Base-by-base conservation (phyloP, 805 yeast species). In the Kregervanrija delftensis region DNA sequence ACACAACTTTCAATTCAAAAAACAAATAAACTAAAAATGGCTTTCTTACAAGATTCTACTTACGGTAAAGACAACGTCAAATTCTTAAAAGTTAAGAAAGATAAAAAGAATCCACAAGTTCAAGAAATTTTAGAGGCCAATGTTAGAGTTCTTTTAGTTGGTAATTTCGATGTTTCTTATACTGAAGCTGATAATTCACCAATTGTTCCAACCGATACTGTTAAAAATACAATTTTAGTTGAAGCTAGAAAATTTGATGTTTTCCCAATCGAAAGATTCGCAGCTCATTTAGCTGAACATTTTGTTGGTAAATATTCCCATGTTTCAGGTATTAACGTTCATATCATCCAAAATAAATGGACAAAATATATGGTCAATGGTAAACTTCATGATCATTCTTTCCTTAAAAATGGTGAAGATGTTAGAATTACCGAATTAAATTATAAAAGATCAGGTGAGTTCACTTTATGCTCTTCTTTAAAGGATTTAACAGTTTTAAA, bases 41-140 rank as follows among this genome's bases (percentile, higher is more conserved):
- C 64, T 10, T 49, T 50, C 34, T 49, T 63, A 46, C 60, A 60
- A 53, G 57, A 71, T 9, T 82, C 95, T 28, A 69, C 86, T 30
- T 90, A 90, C 73, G 97, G 97, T 53, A 90, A 90, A 64, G 95
- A 81, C 64, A 87, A 88, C 68, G 96, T 90, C 62, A 88, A 90
- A 64, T 86, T 90, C 65, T 75, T 90, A 57, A 90, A 89, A 68
- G 96, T 89, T 55, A 83, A 79, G 67, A 85, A 83, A 59, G 86
- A 87, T 67, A 76, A 85, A 48, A 51, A 68, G 42, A 76, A 88
- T 67, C 89, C 91, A 13, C 68, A 77, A 58, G 70, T 72, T 39
- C 97, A 90, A 65, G 84, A 86, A 48, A 81, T 90, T 35, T 74
- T 86, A 65, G 96, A 90, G 70, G 86, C 95, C 43, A 83, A 88